phyloP scores from a whole-genome alignment of 106 monocot species.

The Dendrobium officinale region DNA sequence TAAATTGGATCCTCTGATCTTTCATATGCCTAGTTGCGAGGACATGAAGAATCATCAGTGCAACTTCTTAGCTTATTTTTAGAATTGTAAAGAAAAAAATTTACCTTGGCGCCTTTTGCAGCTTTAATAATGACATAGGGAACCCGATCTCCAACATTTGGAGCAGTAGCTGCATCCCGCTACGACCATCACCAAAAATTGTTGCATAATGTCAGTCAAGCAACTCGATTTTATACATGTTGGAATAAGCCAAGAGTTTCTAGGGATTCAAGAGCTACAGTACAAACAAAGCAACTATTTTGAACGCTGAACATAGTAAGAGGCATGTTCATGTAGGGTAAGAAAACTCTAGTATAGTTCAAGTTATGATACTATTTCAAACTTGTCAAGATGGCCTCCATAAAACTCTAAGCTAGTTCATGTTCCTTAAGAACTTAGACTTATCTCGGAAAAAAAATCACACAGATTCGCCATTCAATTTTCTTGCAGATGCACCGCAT shows the following conservation, averaged over 20 bases:
- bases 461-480: too few species aligned
- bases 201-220: background rate
- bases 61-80: background rate
- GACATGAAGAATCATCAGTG: slow-evolving; percentile 8
- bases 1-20: slow-evolving; percentile 98
- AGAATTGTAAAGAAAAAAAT: slow-evolving; percentile 4
- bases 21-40: slow-evolving; percentile 76
- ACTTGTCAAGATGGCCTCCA: background rate
- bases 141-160: slow-evolving; percentile 99
- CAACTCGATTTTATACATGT: background rate
- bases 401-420: background rate
- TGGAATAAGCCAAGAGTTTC: background rate
- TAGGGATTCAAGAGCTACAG: background rate
- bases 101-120: slow-evolving; percentile 99
- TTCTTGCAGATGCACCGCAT: too few species aligned
- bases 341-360: background rate
- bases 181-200: slow-evolving; percentile 18
- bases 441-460: too few species aligned
- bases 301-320: background rate
- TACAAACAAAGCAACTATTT: background rate
- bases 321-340: background rate
- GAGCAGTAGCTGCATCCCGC: slow-evolving; percentile 96
- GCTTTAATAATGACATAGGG: slow-evolving; percentile 98
- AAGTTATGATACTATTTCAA: background rate
- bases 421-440: background rate